Percentiles rank a stretch among this genome's conserved stretches.
Evolutionary conservation across 331 rosid species (phyloP).

Genomic region (Spiraea crenata): DNA sequence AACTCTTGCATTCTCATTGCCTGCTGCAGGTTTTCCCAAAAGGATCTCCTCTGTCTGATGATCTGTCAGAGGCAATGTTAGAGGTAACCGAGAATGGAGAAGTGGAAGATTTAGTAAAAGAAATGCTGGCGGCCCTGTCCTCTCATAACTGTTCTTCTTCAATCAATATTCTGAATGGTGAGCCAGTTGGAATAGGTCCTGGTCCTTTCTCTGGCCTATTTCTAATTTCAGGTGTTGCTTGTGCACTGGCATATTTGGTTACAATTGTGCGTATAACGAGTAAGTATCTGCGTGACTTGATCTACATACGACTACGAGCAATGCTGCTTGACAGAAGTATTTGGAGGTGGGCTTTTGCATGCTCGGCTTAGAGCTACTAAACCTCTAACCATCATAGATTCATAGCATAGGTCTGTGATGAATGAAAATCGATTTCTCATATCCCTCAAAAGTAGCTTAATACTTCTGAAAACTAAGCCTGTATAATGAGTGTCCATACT

Average conservation of each 20-base stretch:
- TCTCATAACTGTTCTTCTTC: constrained; percentile 33
- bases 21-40: constrained; percentile 24
- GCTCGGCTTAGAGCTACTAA: background rate
- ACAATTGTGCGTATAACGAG: constrained; percentile 3
- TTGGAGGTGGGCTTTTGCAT: constrained; percentile 8
- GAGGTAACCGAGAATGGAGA: constrained; percentile 35
- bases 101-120: constrained; percentile 33
- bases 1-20: too few species aligned
- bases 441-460: too few species aligned
- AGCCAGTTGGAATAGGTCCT: constrained; percentile 18
- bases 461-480: too few species aligned
- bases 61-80: constrained; percentile 43
- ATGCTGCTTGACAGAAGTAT: background rate
- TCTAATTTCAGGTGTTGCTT: constrained; percentile 26
- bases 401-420: too few species aligned
- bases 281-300: background rate
- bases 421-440: too few species aligned
- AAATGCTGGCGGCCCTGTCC: constrained; percentile 26
- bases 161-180: constrained; percentile 4
- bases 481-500: too few species aligned
- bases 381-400: background rate
- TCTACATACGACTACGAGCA: background rate
- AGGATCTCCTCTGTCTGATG: constrained; percentile 34
- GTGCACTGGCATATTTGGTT: constrained; percentile 30
- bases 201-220: constrained; percentile 49